Conservation (phyloP, 805 yeast genomes). For the Candida awuae region DNA sequence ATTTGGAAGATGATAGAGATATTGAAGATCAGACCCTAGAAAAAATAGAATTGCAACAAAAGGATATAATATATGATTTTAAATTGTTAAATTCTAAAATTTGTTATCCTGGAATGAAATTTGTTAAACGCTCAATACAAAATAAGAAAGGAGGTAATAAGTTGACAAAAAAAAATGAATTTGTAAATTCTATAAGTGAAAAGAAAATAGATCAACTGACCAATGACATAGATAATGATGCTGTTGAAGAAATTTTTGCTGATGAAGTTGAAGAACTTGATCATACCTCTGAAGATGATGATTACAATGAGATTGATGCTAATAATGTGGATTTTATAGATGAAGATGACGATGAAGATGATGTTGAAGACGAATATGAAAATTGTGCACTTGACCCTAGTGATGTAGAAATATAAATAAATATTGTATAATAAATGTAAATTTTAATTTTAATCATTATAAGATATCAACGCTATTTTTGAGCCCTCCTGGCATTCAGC, state of each 20-base stretch:
- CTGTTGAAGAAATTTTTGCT: constrained; percentile 1
- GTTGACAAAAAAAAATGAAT: background rate
- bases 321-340: constrained; percentile 3
- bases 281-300: constrained; percentile 7
- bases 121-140: constrained; percentile 1
- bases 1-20: constrained; percentile 52
- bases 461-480: constrained; percentile 4
- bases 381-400: background rate
- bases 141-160: background rate
- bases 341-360: constrained; percentile 4
- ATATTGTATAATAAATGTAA: background rate
- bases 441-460: background rate
- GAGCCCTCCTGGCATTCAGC: constrained; percentile 10
- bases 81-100: constrained; percentile 1
- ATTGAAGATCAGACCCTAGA: constrained; percentile 50
- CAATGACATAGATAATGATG: constrained; percentile 1
- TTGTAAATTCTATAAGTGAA: background rate
- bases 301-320: constrained; percentile 3
- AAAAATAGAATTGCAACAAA: constrained; percentile 31
- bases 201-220: background rate
- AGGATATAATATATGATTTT: constrained; percentile 8
- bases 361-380: constrained; percentile 2
- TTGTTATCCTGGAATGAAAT: constrained; percentile 24
- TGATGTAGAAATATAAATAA: constrained; percentile 1
- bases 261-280: constrained; percentile 1